Conservation (phyloP, 192 early-diverging fungal genomes). For the Polychytrium aggregatum region DNA sequence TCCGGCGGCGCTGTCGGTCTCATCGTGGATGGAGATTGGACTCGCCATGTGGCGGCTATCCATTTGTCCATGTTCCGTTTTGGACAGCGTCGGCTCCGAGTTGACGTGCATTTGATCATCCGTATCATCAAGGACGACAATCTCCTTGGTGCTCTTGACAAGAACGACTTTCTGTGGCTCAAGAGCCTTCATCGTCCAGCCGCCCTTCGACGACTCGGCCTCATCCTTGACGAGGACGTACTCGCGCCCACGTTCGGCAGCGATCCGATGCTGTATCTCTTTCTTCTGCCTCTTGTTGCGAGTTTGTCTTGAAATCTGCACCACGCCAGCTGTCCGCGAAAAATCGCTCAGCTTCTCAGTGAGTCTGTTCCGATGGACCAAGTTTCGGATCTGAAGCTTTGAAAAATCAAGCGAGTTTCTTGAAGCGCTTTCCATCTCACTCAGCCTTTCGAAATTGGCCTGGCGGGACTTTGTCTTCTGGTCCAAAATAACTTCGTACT, state of each 20-base stretch:
- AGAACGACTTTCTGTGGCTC: background rate
- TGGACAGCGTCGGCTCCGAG: too few species aligned
- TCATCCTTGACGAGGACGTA: conserved; percentile 83
- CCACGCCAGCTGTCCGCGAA: conserved; percentile 26
- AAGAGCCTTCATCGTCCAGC: conserved; percentile 29
- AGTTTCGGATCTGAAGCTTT: conserved; percentile 72
- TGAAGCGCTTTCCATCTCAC: conserved; percentile 60
- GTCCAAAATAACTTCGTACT: conserved; percentile 90
- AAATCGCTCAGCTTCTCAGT: conserved; percentile 59
- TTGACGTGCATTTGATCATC: too few species aligned
- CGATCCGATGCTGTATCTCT: conserved; percentile 43
- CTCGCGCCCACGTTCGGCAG: conserved; percentile 66
- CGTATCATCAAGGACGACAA: conserved; percentile 13
- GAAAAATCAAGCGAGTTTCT: conserved; percentile 78
- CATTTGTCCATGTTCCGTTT: too few species aligned
- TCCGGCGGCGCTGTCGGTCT: too few species aligned
- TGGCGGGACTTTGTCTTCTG: conserved; percentile 70
- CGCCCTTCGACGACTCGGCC: conserved; percentile 64
- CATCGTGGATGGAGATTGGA: too few species aligned
- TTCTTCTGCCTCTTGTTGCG: conserved; percentile 1
- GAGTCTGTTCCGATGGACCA: conserved; percentile 72
- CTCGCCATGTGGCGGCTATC: too few species aligned
- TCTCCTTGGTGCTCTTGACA: conserved; percentile 1
- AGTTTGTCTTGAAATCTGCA: conserved; percentile 17
- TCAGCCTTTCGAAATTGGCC: conserved; percentile 59